phyloP scores from a whole-genome alignment of 129 eudicot genomes.

The Flaveria ramosissima region DNA sequence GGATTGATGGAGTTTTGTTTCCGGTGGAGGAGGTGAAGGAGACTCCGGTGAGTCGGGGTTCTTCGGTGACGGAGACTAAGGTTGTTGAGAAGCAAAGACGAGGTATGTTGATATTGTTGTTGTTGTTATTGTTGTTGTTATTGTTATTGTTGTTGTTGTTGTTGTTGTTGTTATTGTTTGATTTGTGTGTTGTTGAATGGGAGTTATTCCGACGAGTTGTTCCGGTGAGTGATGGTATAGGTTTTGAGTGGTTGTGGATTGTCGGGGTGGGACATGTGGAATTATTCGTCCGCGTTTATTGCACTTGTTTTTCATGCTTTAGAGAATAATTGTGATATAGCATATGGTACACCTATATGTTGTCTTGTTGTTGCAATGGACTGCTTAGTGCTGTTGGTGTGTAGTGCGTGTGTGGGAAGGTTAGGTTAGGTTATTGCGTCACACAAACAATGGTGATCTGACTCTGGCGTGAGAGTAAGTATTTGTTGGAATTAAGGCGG shows the following conservation, averaged over 20 bases:
- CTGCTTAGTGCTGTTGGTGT: not conserved
- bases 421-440: too few species aligned
- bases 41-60: slow-evolving; percentile 30
- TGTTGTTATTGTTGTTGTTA: too few species aligned
- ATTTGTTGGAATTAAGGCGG: not conserved
- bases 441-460: not conserved
- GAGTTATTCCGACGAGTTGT: not conserved
- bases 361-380: not conserved
- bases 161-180: not conserved
- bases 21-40: slow-evolving; percentile 54
- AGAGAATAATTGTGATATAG: not conserved
- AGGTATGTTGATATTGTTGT: slow-evolving; percentile 44
- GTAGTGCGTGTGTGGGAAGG: too few species aligned
- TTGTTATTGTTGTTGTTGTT: not conserved
- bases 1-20: slow-evolving; percentile 47
- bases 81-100: slow-evolving; percentile 54
- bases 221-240: not conserved
- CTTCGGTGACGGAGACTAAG: slow-evolving; percentile 36
- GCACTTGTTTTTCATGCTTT: not conserved
- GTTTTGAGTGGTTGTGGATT: slow-evolving; percentile 13
- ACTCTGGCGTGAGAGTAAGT: not conserved
- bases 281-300: slow-evolving; percentile 30
- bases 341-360: slow-evolving; percentile 5
- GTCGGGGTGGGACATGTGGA: slow-evolving; percentile 35
- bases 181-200: not conserved